Evolutionary conservation across 1,284 basidiomycete genomes (phyloP).

Genomic region (Cryptococcus jaspeensis): DNA sequence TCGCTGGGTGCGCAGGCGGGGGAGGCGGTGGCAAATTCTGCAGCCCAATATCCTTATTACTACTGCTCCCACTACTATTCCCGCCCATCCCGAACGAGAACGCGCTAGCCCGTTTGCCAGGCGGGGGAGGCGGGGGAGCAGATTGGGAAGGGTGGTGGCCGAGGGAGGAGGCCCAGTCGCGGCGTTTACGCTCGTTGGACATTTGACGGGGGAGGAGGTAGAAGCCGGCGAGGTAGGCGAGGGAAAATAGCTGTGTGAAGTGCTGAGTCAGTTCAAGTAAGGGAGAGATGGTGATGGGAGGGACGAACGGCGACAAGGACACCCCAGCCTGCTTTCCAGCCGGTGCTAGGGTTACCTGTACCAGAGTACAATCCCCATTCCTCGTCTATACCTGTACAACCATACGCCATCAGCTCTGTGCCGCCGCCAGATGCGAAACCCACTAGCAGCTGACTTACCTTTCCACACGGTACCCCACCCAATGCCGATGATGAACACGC

Average conservation of each 20-base stretch:
- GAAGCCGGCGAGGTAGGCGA: constrained; percentile 21
- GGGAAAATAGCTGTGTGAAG: constrained; percentile 13
- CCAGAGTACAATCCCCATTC: constrained; percentile 32
- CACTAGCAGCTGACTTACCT: constrained; percentile 18
- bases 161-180: constrained; percentile 4
- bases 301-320: constrained; percentile 27
- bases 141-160: background rate
- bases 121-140: background rate
- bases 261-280: background rate
- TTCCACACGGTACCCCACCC: constrained; percentile 36
- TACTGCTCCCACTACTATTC: background rate
- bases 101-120: background rate
- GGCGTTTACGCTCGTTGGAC: constrained; percentile 9
- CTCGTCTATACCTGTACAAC: constrained; percentile 21
- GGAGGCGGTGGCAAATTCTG: background rate
- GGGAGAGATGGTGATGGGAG: background rate
- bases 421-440: background rate
- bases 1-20: background rate
- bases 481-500: constrained; percentile 28
- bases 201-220: constrained; percentile 20
- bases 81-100: background rate
- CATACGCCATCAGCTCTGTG: background rate
- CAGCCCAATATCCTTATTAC: background rate
- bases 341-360: constrained; percentile 16
- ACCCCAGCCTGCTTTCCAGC: constrained; percentile 39